Evolutionary conservation across 139 green algal species (phyloP).

Genomic region (Micractinium conductrix): DNA sequence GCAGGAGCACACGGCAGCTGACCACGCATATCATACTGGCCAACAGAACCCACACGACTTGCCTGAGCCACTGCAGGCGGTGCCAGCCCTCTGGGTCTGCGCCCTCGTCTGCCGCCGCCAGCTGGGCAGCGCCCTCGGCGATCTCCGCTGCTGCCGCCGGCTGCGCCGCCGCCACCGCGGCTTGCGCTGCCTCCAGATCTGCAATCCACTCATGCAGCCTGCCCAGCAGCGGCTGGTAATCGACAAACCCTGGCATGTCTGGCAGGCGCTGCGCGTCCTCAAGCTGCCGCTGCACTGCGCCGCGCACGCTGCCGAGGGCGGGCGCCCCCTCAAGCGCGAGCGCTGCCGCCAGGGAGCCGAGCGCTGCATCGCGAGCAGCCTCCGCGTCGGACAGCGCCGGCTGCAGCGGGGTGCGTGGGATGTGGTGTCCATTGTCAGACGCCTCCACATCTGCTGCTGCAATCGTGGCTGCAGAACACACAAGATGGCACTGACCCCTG

Average conservation of each 20-base stretch:
- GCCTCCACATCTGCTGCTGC: no score
- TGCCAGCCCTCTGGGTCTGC: background rate
- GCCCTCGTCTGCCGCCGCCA: background rate
- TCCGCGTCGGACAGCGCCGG: background rate
- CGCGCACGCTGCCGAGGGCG: background rate
- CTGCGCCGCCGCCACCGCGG: background rate
- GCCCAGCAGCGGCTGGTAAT: background rate
- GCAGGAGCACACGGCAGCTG: background rate
- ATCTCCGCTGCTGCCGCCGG: background rate
- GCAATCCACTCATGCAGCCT: background rate
- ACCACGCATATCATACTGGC: background rate
- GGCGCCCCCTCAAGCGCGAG: background rate
- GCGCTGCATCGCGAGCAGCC: background rate
- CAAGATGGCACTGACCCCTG: no score
- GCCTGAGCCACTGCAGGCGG: conserved; percentile 20
- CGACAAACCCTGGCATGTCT: background rate
- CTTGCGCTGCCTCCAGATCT: background rate
- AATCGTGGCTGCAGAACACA: no score
- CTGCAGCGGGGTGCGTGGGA: background rate
- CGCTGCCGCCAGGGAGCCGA: background rate
- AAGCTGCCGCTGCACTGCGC: background rate
- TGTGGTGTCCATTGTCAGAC: no score
- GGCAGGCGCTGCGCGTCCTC: conserved; percentile 6
- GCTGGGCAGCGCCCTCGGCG: background rate
- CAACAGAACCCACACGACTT: background rate